phyloP scores from a whole-genome alignment of 306 rosid genomes.

The Fragaria ananassa region DNA sequence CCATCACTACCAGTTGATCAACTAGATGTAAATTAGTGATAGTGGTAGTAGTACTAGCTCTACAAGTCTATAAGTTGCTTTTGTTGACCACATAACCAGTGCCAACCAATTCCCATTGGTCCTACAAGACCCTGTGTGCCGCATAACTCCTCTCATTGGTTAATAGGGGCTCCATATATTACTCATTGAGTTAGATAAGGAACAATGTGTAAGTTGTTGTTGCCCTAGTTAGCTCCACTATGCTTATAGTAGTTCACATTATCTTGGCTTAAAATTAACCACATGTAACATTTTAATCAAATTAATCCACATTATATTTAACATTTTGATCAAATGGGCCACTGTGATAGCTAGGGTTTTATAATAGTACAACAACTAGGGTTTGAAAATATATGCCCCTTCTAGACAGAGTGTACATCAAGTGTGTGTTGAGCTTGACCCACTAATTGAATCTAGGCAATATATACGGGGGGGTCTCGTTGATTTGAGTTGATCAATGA shows the following conservation, averaged over 20 bases:
- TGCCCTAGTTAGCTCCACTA: neutral
- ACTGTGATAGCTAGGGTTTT: neutral
- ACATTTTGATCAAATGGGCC: neutral
- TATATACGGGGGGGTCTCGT: neutral
- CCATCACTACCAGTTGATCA: neutral
- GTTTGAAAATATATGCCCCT: neutral
- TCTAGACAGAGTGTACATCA: constrained; percentile 6
- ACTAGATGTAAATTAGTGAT: neutral
- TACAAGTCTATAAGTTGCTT: neutral
- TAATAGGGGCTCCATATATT: too few relatives aligned
- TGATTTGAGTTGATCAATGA: neutral
- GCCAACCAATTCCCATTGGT: neutral
- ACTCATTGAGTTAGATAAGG: neutral
- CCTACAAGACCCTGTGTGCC: constrained; percentile 8
- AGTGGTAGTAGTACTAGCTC: neutral
- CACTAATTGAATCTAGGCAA: neutral
- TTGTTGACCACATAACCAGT: neutral
- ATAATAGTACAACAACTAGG: neutral
- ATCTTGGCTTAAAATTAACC: neutral
- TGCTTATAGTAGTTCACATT: neutral
- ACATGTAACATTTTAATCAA: neutral
- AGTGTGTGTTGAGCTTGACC: neutral
- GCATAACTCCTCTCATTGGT: neutral
- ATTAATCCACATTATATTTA: neutral
- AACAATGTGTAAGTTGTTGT: neutral